Percentiles rank a stretch among this genome's conserved stretches.
Evolutionary conservation across 2,329 filamentous ascomycete species (phyloP).

Genomic region (Macrophomina pseudophaseolina): DNA sequence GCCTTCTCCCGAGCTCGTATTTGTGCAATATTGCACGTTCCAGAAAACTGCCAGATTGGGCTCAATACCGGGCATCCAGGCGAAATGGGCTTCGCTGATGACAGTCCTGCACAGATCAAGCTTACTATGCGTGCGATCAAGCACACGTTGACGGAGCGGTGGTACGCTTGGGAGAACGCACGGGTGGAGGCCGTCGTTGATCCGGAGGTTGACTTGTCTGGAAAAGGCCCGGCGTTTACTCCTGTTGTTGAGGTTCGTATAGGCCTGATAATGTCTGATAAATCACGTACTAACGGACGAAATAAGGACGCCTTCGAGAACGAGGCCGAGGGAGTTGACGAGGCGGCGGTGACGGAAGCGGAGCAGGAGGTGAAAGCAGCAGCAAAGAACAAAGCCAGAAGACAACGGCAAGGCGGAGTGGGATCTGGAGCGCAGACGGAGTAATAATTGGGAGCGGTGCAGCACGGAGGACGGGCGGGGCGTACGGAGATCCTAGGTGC

Average conservation of each 20-base stretch:
- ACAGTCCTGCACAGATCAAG: constrained; percentile 62
- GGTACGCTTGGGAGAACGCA: constrained; percentile 85
- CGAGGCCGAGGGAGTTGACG: neutral
- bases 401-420: neutral
- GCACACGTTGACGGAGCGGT: constrained; percentile 83
- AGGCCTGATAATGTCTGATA: neutral
- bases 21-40: constrained; percentile 20
- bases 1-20: constrained; percentile 5
- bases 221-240: constrained; percentile 5
- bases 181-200: constrained; percentile 46
- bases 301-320: constrained; percentile 2
- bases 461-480: constrained; percentile 16
- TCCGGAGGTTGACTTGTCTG: constrained; percentile 62
- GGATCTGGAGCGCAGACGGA: constrained; percentile 12
- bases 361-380: neutral
- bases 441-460: constrained; percentile 21
- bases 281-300: neutral
- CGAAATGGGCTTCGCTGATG: constrained; percentile 4
- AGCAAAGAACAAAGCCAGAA: neutral
- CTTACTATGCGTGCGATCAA: constrained; percentile 82
- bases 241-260: constrained; percentile 21
- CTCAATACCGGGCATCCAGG: neutral
- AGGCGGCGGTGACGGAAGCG: constrained; percentile 4
- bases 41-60: constrained; percentile 5
- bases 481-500: constrained; percentile 12